A percentile compares a stretch with the other conserved stretches of the same genome.
These are phyloP conservation scores for Scutellaria barbata DNA, from an alignment of 257 asterid species.

Conservation along the genomic window DNA sequence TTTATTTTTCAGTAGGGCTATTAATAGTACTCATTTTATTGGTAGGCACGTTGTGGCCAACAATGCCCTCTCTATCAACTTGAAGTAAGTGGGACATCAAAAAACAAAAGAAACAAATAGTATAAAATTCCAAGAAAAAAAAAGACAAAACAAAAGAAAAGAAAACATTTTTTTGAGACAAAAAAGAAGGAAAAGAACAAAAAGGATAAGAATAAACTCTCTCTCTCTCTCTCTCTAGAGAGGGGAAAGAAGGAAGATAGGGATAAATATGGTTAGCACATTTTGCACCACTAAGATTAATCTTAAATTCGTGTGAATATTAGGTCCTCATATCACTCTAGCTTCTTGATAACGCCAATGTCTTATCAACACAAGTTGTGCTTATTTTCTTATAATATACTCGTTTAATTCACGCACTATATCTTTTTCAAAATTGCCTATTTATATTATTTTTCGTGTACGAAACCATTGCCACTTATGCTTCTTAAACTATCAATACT, in stretches of 20 bases:
- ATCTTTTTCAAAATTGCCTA: too few relatives aligned
- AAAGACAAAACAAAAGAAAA: too few relatives aligned
- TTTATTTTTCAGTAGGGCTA: background rate
- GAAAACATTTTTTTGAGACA: too few relatives aligned
- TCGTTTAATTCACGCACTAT: too few relatives aligned
- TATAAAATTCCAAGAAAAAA: background rate
- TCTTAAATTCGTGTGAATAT: background rate
- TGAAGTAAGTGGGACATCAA: conserved; percentile 29
- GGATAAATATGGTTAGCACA: background rate
- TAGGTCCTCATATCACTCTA: conserved; percentile 28
- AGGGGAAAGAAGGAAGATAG: too few relatives aligned
- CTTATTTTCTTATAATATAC: background rate
- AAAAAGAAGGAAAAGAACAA: too few relatives aligned
- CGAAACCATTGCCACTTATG: too few relatives aligned
- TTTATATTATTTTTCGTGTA: too few relatives aligned
- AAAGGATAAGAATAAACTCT: background rate
- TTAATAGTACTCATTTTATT: background rate
- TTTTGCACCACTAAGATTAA: background rate
- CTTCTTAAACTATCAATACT: too few relatives aligned
- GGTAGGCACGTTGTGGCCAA: too few relatives aligned
- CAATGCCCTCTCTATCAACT: conserved; percentile 32
- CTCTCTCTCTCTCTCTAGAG: too few relatives aligned
- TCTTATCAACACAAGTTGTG: conserved; percentile 33
- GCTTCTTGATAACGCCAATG: conserved; percentile 17
- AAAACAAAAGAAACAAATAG: background rate